A percentile compares a stretch with the other conserved stretches of the same genome.
Conservation (phyloP, 83 land plant species). For the Picea abies region DNA sequence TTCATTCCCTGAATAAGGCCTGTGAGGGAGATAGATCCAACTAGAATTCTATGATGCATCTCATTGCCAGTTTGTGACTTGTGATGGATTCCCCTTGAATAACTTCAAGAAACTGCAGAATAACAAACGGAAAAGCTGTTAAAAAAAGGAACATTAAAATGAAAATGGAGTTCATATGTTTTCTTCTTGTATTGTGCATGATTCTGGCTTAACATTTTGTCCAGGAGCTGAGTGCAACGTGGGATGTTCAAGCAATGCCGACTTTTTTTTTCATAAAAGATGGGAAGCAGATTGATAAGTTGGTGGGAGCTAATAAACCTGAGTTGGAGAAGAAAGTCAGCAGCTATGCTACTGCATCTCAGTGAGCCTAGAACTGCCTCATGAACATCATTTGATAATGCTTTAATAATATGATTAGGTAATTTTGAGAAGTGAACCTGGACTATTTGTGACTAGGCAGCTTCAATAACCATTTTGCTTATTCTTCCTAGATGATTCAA, state of each 20-base stretch:
- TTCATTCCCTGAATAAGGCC: too few species aligned
- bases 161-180: neutral
- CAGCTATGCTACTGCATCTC: conserved; percentile 20
- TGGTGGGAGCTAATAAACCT: conserved; percentile 56
- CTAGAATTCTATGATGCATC: too few species aligned
- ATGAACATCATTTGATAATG: neutral
- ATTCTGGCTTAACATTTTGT: conserved; percentile 1
- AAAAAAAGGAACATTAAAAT: too few species aligned
- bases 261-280: conserved; percentile 60
- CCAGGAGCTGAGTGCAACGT: conserved; percentile 55
- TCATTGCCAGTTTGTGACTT: too few species aligned
- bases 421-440: neutral
- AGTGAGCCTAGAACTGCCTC: conserved; percentile 1
- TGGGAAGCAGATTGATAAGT: conserved; percentile 56
- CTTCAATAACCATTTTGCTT: too few species aligned
- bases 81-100: too few species aligned
- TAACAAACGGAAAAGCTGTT: too few species aligned
- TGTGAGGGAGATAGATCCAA: too few species aligned
- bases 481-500: neutral
- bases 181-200: neutral
- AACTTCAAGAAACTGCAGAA: too few species aligned
- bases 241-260: conserved; percentile 64
- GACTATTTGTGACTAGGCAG: neutral
- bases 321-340: conserved; percentile 46
- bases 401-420: neutral